Conservation (phyloP, 129 eudicot species). For the Sambucus nigra region DNA sequence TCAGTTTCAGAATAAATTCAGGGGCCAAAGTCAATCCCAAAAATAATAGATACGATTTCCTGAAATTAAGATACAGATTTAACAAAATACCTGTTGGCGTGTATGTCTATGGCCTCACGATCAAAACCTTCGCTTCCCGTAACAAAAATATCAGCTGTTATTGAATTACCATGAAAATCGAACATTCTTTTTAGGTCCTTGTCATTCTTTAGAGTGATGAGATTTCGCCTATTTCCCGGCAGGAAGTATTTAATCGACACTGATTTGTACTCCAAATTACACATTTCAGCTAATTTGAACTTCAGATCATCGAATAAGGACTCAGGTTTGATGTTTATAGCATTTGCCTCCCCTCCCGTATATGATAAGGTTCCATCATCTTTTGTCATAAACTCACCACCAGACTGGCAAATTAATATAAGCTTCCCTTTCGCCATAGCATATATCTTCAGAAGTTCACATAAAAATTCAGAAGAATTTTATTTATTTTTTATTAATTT, state of each 20-base stretch:
- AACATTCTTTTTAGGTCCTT: conserved; percentile 75
- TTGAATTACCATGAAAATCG: conserved; percentile 61
- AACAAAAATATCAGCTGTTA: conserved; percentile 68
- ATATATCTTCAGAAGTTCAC: conserved; percentile 25
- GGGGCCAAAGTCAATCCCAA: too few relatives aligned
- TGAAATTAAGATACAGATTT: too few relatives aligned
- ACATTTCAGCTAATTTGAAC: conserved; percentile 57
- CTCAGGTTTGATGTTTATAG: conserved; percentile 50
- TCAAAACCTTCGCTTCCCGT: conserved; percentile 53
- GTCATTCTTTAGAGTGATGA: conserved; percentile 60
- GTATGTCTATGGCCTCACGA: conserved; percentile 22
- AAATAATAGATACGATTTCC: too few relatives aligned
- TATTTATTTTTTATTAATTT: too few relatives aligned
- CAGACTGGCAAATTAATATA: conserved; percentile 69
- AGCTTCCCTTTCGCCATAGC: conserved; percentile 74
- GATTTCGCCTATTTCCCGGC: conserved; percentile 69
- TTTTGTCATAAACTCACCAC: conserved; percentile 64
- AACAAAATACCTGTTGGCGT: conserved; percentile 33
- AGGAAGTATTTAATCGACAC: conserved; percentile 68
- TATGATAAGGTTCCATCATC: conserved; percentile 69
- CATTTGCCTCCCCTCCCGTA: conserved; percentile 73
- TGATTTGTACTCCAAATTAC: conserved; percentile 43
- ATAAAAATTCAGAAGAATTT: conserved; percentile 12
- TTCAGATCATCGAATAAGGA: conserved; percentile 57
- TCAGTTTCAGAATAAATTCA: too few relatives aligned